These are phyloP conservation scores for Wakefieldia striispora DNA, from an alignment of 768 basidiomycete genomes.

Conservation along the genomic window DNA sequence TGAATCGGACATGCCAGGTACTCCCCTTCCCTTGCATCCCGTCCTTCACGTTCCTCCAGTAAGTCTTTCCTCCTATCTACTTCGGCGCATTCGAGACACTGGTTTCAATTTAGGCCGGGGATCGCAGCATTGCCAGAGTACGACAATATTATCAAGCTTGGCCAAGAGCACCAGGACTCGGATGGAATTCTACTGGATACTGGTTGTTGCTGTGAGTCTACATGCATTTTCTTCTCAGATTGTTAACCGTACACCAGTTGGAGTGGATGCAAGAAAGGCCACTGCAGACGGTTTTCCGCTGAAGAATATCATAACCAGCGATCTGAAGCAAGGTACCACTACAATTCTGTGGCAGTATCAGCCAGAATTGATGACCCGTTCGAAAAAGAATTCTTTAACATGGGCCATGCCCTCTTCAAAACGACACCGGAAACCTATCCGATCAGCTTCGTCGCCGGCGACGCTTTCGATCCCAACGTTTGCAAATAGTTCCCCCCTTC, in stretches of 20 bases:
- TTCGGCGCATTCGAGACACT: background rate
- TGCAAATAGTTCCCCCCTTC: conserved; percentile 35
- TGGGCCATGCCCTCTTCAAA: conserved; percentile 49
- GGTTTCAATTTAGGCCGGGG: background rate
- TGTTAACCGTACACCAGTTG: conserved; percentile 6
- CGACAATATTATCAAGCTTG: conserved; percentile 33
- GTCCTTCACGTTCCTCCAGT: conserved; percentile 25
- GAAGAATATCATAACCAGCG: conserved; percentile 37
- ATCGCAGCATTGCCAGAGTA: conserved; percentile 10
- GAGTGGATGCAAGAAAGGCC: conserved; percentile 39
- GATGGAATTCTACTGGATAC: conserved; percentile 42
- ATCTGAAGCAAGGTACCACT: conserved; percentile 35
- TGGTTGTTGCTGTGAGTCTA: conserved; percentile 42
- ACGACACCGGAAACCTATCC: conserved; percentile 53
- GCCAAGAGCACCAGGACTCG: conserved; percentile 29
- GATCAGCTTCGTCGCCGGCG: conserved; percentile 50
- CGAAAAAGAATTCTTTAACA: conserved; percentile 51
- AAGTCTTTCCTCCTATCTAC: background rate
- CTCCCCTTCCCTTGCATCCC: conserved; percentile 30
- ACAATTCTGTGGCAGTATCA: background rate
- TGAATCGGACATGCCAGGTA: conserved; percentile 12
- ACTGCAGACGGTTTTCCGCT: conserved; percentile 43
- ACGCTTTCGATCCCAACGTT: conserved; percentile 48
- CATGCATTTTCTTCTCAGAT: no score
- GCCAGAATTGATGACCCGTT: no score